Evolutionary conservation across 2,329 filamentous ascomycete species (phyloP).

Genomic region (Colletotrichum costaricense): DNA sequence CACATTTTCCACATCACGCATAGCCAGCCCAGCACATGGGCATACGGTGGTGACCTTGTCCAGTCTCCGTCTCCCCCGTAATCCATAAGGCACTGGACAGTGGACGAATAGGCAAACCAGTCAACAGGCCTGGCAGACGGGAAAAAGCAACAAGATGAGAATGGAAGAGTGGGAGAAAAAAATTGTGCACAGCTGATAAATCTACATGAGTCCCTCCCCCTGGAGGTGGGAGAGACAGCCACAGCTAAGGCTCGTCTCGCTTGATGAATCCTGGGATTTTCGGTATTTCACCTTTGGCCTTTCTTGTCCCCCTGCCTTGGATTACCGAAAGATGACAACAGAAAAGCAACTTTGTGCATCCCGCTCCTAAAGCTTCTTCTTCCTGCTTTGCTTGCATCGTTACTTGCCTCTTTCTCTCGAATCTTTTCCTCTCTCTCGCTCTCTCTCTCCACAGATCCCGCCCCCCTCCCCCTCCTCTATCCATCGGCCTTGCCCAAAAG

Average conservation of each 20-base stretch:
- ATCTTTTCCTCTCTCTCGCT: not conserved
- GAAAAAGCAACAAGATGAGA: slow-evolving; percentile 13
- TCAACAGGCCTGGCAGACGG: not conserved
- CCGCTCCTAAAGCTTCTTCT: slow-evolving; percentile 3
- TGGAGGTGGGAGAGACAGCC: slow-evolving; percentile 10
- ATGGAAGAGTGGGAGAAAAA: not conserved
- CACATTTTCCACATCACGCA: slow-evolving; percentile 26
- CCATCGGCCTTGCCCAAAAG: not conserved
- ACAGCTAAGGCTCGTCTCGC: slow-evolving; percentile 16
- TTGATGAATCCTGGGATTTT: slow-evolving; percentile 20
- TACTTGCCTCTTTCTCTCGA: not conserved
- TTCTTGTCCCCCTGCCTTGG: slow-evolving; percentile 11
- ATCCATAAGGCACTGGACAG: not conserved
- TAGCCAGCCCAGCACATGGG: slow-evolving; percentile 23
- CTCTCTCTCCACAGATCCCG: not conserved
- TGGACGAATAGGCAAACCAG: not conserved
- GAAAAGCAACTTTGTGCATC: slow-evolving; percentile 31
- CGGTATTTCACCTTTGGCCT: slow-evolving; percentile 11
- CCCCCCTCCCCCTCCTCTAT: not conserved
- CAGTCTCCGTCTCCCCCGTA: slow-evolving; percentile 27
- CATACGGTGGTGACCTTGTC: slow-evolving; percentile 17
- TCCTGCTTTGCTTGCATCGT: slow-evolving; percentile 1
- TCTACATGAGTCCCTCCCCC: slow-evolving; percentile 19
- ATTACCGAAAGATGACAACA: slow-evolving; percentile 14
- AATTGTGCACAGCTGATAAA: slow-evolving; percentile 36